Percentiles rank a stretch among this genome's conserved stretches.
Evolutionary conservation across 1,139 yeast species (phyloP).

Genomic region (Pichia sp.): DNA sequence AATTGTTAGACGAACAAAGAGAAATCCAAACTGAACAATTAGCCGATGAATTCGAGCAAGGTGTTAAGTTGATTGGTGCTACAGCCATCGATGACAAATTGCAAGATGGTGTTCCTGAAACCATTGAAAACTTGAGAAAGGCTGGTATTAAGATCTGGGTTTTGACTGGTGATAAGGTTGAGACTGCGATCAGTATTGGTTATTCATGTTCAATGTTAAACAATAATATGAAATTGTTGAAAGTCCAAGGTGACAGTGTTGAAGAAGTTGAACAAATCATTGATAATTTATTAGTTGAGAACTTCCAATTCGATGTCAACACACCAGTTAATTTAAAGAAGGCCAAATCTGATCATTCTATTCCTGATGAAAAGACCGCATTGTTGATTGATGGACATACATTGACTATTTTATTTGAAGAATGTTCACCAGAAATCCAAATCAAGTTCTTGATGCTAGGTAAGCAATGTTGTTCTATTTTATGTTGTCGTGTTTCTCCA

Average conservation of each 20-base stretch:
- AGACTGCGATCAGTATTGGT: slow-evolving; percentile 97
- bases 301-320: slow-evolving; percentile 38
- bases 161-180: slow-evolving; percentile 95
- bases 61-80: slow-evolving; percentile 80
- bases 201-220: slow-evolving; percentile 93
- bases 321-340: slow-evolving; percentile 36
- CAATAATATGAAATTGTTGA: slow-evolving; percentile 81
- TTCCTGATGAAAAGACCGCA: slow-evolving; percentile 48
- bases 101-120: slow-evolving; percentile 94
- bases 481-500: slow-evolving; percentile 67
- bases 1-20: slow-evolving; percentile 58
- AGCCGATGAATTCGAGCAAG: slow-evolving; percentile 76
- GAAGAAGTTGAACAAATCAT: slow-evolving; percentile 35
- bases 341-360: slow-evolving; percentile 49
- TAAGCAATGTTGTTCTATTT: slow-evolving; percentile 58
- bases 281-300: slow-evolving; percentile 40
- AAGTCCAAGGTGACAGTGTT: slow-evolving; percentile 40
- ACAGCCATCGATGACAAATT: slow-evolving; percentile 97
- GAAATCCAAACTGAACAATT: slow-evolving; percentile 73
- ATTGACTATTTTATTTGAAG: slow-evolving; percentile 42
- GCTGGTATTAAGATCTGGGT: slow-evolving; percentile 99
- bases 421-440: slow-evolving; percentile 25
- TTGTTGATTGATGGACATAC: slow-evolving; percentile 59
- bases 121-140: slow-evolving; percentile 78
- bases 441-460: slow-evolving; percentile 53